Conservation (phyloP, 768 basidiomycete species). For the Pleurotus eryngii region DNA sequence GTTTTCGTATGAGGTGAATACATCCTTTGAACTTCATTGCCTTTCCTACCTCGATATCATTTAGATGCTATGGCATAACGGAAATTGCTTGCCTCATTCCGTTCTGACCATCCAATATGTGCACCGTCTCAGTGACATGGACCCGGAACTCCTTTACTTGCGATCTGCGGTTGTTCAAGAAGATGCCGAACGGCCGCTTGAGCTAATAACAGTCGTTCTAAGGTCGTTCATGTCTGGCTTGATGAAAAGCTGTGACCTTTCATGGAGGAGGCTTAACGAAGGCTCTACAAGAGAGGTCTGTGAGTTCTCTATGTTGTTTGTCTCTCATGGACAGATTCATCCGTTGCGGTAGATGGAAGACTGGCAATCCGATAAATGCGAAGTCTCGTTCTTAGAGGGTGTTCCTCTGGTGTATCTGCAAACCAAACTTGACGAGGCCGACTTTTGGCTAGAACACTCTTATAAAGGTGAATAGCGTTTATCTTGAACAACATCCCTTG, state of each 20-base stretch:
- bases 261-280: constrained; percentile 79
- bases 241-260: constrained; percentile 78
- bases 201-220: constrained; percentile 67
- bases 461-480: constrained; percentile 33
- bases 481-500: neutral
- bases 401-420: constrained; percentile 52
- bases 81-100: constrained; percentile 82
- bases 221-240: constrained; percentile 63
- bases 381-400: constrained; percentile 69
- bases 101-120: constrained; percentile 78
- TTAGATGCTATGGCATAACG: constrained; percentile 87
- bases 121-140: constrained; percentile 59
- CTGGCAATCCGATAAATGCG: constrained; percentile 88
- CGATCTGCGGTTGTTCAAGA: constrained; percentile 12
- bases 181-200: constrained; percentile 50
- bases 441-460: constrained; percentile 52
- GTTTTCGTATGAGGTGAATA: constrained; percentile 70
- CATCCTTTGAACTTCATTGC: neutral
- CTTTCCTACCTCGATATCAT: constrained; percentile 11
- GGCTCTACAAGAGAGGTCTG: constrained; percentile 76
- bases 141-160: constrained; percentile 46
- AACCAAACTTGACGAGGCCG: constrained; percentile 55
- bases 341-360: constrained; percentile 63
- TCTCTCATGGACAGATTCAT: constrained; percentile 11
- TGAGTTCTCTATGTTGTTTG: constrained; percentile 9